These are phyloP conservation scores for Termitomyces sp. DNA, from an alignment of 768 basidiomycete species.

Conservation along the genomic window DNA sequence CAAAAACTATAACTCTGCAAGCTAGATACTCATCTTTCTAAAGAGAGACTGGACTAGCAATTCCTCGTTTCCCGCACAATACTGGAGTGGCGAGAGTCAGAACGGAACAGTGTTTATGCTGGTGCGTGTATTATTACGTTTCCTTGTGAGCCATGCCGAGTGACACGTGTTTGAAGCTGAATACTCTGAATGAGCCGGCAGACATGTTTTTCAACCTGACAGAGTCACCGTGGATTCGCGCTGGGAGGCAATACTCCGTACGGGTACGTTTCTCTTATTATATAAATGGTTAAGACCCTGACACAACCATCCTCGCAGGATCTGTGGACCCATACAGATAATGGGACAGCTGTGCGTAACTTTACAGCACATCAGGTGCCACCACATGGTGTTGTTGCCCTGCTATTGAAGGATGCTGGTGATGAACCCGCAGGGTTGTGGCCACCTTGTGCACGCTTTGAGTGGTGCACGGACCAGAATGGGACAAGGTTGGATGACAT, in stretches of 20 bases:
- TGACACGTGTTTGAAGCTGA: slow-evolving; percentile 37
- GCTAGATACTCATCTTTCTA: background rate
- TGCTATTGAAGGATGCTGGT: slow-evolving; percentile 65
- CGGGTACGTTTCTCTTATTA: slow-evolving; percentile 37
- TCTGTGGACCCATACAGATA: slow-evolving; percentile 73
- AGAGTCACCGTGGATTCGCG: slow-evolving; percentile 66
- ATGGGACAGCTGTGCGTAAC: slow-evolving; percentile 64
- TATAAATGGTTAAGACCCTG: background rate
- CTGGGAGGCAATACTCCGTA: slow-evolving; percentile 59
- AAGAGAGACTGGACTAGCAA: slow-evolving; percentile 33
- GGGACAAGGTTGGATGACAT: slow-evolving; percentile 38
- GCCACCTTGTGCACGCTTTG: slow-evolving; percentile 58
- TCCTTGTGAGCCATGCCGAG: background rate
- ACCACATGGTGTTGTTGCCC: slow-evolving; percentile 68
- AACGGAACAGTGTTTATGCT: slow-evolving; percentile 68
- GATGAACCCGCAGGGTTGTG: slow-evolving; percentile 59
- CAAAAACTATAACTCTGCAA: background rate
- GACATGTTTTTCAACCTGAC: slow-evolving; percentile 59
- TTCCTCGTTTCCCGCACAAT: slow-evolving; percentile 55
- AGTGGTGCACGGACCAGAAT: slow-evolving; percentile 63
- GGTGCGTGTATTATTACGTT: slow-evolving; percentile 29
- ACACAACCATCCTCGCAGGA: slow-evolving; percentile 41
- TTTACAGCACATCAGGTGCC: slow-evolving; percentile 56
- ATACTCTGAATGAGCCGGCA: slow-evolving; percentile 51
- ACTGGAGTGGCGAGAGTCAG: slow-evolving; percentile 62